Evolutionary conservation across 768 basidiomycete species (phyloP).

Genomic region (Crucibulum laeve): DNA sequence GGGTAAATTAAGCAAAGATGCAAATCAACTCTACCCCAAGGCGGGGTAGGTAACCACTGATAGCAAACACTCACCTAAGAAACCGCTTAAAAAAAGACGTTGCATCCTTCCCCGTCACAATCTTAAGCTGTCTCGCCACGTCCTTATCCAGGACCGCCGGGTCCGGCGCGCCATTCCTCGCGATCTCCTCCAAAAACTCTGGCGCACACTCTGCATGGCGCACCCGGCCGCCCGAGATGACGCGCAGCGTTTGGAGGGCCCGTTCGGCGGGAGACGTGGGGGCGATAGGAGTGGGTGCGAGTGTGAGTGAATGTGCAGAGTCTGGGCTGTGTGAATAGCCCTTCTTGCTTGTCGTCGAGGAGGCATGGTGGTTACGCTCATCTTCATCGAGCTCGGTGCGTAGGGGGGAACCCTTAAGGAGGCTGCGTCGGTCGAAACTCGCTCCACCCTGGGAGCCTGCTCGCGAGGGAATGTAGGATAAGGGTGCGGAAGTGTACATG

Average conservation of each 20-base stretch:
- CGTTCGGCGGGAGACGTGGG: no score
- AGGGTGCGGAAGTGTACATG: conserved; percentile 7
- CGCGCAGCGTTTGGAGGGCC: conserved; percentile 23
- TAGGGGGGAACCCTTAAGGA: background rate
- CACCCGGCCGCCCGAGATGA: conserved; percentile 29
- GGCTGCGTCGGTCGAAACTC: background rate
- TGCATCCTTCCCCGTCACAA: conserved; percentile 38
- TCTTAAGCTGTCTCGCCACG: conserved; percentile 31
- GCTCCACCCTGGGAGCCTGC: background rate
- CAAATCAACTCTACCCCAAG: background rate
- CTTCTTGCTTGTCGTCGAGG: conserved; percentile 20
- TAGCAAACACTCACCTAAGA: conserved; percentile 26
- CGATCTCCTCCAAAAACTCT: conserved; percentile 39
- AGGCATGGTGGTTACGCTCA: no score
- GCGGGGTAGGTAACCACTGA: background rate
- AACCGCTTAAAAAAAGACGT: conserved; percentile 35
- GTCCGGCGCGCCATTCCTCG: conserved; percentile 20
- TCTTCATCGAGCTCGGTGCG: conserved; percentile 14
- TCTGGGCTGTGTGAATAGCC: conserved; percentile 18
- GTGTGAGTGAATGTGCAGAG: no score
- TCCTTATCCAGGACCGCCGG: conserved; percentile 22
- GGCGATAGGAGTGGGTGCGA: no score
- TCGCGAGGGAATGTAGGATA: conserved; percentile 12
- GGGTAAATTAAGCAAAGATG: background rate
- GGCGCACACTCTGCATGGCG: conserved; percentile 39